Base-by-base conservation (phyloP, 306 rosid species). In the Fagus sylvatica region DNA sequence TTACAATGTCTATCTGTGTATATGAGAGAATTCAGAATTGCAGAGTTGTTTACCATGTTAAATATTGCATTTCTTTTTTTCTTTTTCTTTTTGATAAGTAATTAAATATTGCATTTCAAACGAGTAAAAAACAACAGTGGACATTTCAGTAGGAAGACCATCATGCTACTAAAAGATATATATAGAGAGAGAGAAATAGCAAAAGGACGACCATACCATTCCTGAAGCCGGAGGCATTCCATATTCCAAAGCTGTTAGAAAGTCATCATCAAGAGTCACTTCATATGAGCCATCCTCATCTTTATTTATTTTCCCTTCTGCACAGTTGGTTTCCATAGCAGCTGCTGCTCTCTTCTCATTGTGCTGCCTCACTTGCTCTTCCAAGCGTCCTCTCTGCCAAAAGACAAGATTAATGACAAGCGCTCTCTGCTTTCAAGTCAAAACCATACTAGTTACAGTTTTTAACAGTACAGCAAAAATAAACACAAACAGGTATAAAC, bases 201-300 rank as follows among this genome's bases (percentile, higher is more conserved):
- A 72, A 73, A 81, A 69, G 11, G 73, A 84, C 62, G 48, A 73
- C 33, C 67, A 76, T 90, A 94, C 98, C 98, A 95, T 81, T 89
- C 98, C 98, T 30, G 98, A 92, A 65, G 98, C 98, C 36, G 98
- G 97, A 77, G 98, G 98, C 98, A 95, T 92, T 78, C 98, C 98
- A 77, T 95, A 93, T 80, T 95, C 98, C 92, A 95, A 80, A 82
- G 98, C 98, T 17, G 97, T 95, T 39, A 95, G 71, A 74, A 95
- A 95, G 83, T 95, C 98, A 55, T 95, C 97, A 75, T 95, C 98
- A 75, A 95, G 92, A 36, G 91, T 89, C 83, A 95, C 98, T 74
- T 92, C 97, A 77, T 92, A 95, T 1, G 67, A 79, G 32, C 88
- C 90, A 69, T 95, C 90, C 15, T 90, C 97, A 53, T 84, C 78